These are phyloP conservation scores for Myrica gale DNA, from an alignment of 306 rosid species.

Conservation along the genomic window DNA sequence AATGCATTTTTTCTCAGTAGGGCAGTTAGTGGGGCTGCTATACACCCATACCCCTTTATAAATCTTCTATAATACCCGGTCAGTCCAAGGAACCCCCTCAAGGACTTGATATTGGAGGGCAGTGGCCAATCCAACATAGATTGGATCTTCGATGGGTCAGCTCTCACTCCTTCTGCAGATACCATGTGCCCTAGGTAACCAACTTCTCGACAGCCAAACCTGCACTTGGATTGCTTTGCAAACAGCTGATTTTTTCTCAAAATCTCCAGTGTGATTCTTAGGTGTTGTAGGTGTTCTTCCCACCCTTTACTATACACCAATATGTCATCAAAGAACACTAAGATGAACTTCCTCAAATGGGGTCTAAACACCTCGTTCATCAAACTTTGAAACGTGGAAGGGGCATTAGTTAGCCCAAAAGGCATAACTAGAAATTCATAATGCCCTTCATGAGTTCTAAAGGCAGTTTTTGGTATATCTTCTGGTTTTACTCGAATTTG, in stretches of 20 bases:
- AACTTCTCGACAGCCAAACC: neutral
- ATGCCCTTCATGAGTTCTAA: neutral
- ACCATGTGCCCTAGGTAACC: neutral
- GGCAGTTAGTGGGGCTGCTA: neutral
- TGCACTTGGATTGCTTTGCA: neutral
- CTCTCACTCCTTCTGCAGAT: rapidly evolving
- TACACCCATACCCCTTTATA: neutral
- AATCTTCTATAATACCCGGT: neutral
- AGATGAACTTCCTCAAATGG: neutral
- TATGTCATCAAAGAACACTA: neutral
- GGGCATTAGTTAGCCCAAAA: neutral
- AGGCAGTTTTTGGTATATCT: neutral
- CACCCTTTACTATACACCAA: neutral
- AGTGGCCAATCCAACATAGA: neutral
- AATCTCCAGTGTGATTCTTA: neutral
- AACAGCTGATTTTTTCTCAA: neutral
- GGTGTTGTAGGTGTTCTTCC: neutral
- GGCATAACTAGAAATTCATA: conserved; percentile 4
- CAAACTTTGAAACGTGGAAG: neutral
- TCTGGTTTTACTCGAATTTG: neutral
- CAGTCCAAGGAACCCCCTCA: neutral
- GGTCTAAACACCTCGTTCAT: neutral
- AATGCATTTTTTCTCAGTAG: neutral
- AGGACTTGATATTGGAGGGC: neutral
- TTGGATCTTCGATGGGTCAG: neutral